Conservation (phyloP, 176 grass and related monocot species). For the Hyparrhenia diplandra region DNA sequence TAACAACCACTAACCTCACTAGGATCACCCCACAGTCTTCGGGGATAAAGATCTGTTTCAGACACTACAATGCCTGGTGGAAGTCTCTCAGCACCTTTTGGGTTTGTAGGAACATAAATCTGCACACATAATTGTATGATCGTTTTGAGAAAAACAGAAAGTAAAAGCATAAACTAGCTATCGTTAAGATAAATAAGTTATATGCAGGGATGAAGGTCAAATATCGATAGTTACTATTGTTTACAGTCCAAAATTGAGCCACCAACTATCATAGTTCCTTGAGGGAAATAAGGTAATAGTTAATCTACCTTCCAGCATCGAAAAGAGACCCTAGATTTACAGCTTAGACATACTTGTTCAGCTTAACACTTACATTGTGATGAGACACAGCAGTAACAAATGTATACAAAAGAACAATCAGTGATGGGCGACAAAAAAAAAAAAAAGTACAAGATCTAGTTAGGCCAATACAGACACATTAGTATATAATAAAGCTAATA, state of each 20-base stretch:
- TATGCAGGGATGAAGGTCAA: not conserved
- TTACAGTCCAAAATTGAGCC: not conserved
- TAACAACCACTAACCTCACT: constrained; percentile 67
- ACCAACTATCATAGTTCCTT: not conserved
- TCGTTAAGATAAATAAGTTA: not conserved
- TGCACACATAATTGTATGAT: not conserved
- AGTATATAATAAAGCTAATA: not conserved
- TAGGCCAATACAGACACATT: not conserved
- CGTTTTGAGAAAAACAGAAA: not conserved
- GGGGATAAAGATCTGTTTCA: constrained; percentile 75
- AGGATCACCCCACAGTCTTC: constrained; percentile 82
- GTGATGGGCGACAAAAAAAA: not conserved
- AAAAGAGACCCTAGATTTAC: not conserved
- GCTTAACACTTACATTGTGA: not conserved
- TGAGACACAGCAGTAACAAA: not conserved
- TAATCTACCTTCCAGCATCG: not conserved
- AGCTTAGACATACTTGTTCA: not conserved
- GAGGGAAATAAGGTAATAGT: not conserved
- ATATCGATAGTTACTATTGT: not conserved
- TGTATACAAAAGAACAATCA: not conserved
- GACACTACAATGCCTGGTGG: constrained; percentile 73
- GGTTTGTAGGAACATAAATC: constrained; percentile 87
- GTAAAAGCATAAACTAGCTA: not conserved
- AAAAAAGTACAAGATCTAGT: not conserved
- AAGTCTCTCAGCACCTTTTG: constrained; percentile 82